Evolutionary conservation across 1,284 basidiomycete genomes (phyloP), one percentile per base, ranked within the genome.

Genomic region (Boletus mariae): DNA sequence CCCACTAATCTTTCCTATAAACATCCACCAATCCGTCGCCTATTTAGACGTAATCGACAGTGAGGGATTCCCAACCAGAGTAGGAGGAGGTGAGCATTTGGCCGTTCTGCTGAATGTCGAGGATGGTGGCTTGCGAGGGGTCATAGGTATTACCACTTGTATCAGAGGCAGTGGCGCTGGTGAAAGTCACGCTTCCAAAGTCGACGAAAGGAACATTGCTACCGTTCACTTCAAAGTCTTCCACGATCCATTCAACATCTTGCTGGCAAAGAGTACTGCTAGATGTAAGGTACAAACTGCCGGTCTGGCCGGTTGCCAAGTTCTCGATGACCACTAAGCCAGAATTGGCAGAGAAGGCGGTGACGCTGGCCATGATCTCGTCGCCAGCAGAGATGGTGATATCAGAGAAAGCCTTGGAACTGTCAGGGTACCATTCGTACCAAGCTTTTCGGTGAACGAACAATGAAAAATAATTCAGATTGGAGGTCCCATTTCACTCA

Each of bases 221-320:
- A 23, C 35, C 41, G 12, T 26, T 17, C 20, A 49, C 10, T 17
- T 53, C 25, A 46, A 57, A 53, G 52, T 63, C 63, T 12, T 67
- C 65, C 7, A 64, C 51, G 31, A 64, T 64, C 65, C 62, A 67
- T 42, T 67, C 62, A 7, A 56, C 62, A 12, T 55, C 54, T 51
- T 50, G 5, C 42, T 49, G 45, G 34, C 61, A 67, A n/a, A 66
- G 63, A 42, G 61, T 38, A 4, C 38, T 46, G 3, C 41, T 17
- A 32, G 63, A 67, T 9, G 31, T 48, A 37, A 66, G 11, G 0
- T 31, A 3, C 41, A 55, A 1, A 1, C 23, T 44, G 26, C 55
- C 50, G 4, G 47, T 53, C 42, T 57, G 34, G 6, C 45, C 47
- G 12, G 31, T 62, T 45, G 59, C 49, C 50, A 47, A 7, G 51